Evolutionary conservation across 2,329 filamentous ascomycete species (phyloP), one percentile per base, ranked within the genome.

Genomic region (Colletotrichum liaoningense): DNA sequence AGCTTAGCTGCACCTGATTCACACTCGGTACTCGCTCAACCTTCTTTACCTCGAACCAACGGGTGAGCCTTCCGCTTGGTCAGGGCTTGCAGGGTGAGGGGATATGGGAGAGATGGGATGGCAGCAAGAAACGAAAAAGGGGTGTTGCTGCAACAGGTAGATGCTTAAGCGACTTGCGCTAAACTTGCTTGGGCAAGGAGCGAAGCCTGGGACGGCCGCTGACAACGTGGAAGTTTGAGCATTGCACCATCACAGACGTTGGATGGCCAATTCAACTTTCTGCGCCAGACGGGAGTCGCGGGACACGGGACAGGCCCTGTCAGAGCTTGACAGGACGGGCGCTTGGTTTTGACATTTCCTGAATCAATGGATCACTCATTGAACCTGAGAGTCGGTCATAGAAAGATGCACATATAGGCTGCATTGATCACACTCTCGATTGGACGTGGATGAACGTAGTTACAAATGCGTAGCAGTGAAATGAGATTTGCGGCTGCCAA

Each of bases 51-150:
- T 22, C 22, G 4, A 22, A 49, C 42, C 16, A 49, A 22, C 42
- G 14, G 59, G 35, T n/a, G 30, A 64, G 59, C 66, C 69, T 60
- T n/a, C 52, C 33, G 42, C 46, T 28, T 24, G 46, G 57, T 69
- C 70, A 69, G 60, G 59, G 67, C 66, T 64, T 55, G 30, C 64
- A 60, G 70, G 59, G 66, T 64, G 66, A 60, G 59, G 42, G 28
- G 55, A 71, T n/a, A 64, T 58, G 67, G 67, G 67, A 73, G 38
- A 42, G 33, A 73, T 72, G 67, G 67, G 71, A 73, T 73, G 71
- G 62, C 72, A 72, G 72, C 67, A 67, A 26, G 38, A 49, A 49
- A 49, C 19, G 22, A 49, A 49, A 49, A 49, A 22, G 55, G 59
- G 54, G 68, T 72, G 54, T 64, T 54, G 46, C 38, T 49, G 62